phyloP scores from a whole-genome alignment of 352 stramenopile genomes.

The Aphanomyces astaci region DNA sequence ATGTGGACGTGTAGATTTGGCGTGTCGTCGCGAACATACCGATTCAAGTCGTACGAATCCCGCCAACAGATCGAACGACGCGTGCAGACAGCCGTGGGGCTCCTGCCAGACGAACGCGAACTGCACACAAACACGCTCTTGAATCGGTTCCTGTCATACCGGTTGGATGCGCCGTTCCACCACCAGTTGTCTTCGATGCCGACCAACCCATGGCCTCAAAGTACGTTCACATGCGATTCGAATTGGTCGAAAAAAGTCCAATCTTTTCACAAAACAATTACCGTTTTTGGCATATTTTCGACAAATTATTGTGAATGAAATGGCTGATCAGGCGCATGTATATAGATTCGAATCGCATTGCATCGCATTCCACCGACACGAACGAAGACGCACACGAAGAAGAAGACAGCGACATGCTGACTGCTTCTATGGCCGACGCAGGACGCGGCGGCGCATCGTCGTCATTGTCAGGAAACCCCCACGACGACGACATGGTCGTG shows the following conservation, averaged over 20 bases:
- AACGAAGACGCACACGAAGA: conserved; percentile 10
- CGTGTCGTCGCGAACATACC: conserved; percentile 66
- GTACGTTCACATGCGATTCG: background rate
- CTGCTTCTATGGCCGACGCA: background rate
- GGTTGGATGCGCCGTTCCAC: conserved; percentile 51
- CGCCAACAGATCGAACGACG: conserved; percentile 60
- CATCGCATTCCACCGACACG: conserved; percentile 21
- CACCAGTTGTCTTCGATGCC: background rate
- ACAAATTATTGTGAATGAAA: no score
- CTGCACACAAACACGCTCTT: conserved; percentile 77
- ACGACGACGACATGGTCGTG: background rate
- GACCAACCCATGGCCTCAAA: conserved; percentile 16
- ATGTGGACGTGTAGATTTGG: conserved; percentile 37
- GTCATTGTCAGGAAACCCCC: no score
- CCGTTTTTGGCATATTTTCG: no score
- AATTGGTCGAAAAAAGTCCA: background rate
- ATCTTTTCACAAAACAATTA: background rate
- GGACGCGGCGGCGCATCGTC: no score
- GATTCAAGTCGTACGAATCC: conserved; percentile 77
- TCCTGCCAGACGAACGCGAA: conserved; percentile 48
- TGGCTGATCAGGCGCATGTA: no score
- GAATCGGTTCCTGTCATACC: conserved; percentile 68
- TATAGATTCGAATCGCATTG: conserved; percentile 13
- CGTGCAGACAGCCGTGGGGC: conserved; percentile 39
- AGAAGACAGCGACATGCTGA: background rate